These are phyloP conservation scores for Botrytis byssoidea DNA, from an alignment of 2,329 filamentous ascomycete genomes.

Conservation along the genomic window DNA sequence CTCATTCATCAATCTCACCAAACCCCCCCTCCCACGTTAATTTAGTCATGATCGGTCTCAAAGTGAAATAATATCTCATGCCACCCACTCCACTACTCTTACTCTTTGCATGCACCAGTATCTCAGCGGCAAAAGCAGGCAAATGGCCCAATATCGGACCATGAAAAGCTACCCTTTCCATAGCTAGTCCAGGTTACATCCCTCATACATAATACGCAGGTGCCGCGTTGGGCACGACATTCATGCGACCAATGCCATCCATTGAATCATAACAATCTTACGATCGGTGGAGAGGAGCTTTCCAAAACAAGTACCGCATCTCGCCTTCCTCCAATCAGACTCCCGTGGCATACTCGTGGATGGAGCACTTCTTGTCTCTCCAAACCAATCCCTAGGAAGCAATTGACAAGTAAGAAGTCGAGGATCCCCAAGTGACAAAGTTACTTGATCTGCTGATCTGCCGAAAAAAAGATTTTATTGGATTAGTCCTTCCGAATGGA, in stretches of 20 bases:
- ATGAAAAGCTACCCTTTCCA: neutral
- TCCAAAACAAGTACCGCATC: neutral
- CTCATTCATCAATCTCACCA: neutral
- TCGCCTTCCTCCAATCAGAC: neutral
- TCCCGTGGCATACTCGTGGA: neutral
- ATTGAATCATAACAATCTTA: neutral
- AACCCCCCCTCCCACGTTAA: neutral
- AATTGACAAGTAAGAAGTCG: conserved; percentile 13
- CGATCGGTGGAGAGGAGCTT: neutral
- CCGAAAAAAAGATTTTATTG: neutral
- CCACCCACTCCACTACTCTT: neutral
- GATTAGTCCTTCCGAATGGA: conserved; percentile 1
- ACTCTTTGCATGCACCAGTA: too few relatives aligned
- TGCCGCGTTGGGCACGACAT: conserved; percentile 4
- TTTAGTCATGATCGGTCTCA: neutral
- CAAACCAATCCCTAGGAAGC: neutral
- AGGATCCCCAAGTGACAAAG: conserved; percentile 9
- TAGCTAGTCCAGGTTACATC: neutral
- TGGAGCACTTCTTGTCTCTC: neutral
- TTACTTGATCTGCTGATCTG: conserved; percentile 10
- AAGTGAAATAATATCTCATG: neutral
- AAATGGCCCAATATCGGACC: conserved; percentile 6
- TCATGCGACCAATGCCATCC: conserved; percentile 11
- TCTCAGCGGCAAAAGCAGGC: conserved; percentile 2
- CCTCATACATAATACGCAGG: neutral